Evolutionary conservation across 2,329 filamentous ascomycete genomes (phyloP), one percentile per base, ranked within the genome.

Genomic region (Hirsutella rhossiliensis): DNA sequence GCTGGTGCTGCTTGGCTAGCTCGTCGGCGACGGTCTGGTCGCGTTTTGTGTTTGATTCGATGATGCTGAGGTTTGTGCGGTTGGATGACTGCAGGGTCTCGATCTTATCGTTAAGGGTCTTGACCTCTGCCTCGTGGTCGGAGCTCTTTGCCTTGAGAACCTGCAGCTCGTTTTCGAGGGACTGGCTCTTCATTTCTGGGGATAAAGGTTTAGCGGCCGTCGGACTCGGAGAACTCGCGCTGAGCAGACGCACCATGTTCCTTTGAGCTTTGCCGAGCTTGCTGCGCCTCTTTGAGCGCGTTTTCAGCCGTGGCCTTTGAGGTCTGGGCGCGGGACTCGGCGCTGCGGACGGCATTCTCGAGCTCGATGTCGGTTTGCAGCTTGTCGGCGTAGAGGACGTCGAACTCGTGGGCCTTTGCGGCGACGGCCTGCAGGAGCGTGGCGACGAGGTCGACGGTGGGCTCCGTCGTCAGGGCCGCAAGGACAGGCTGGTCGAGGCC

Each of bases 301-400:
- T 90, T 90, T 49, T 94, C 87, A 38, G 87, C 76, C 1, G 84
- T 85, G 6, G 76, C 73, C 65, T 92, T 94, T 60, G 92, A 79
- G 9, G 81, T 78, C 58, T 90, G 87, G 51, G 82, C 81, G 63
- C 88, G 85, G 20, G 83, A 80, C 59, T 97, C 90, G 47, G 84
- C 82, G 51, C 78, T 84, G 54, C 88, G 82, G 40, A 95, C 82
- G 17, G 83, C 84, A 62, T 87, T 92, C 62, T 98, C 92, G 8
- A 97, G 76, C 68, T 97, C 89, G 38, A 98, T 92, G 56, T 95
- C 87, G 39, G 86, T 71, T 52, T 87, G 82, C 38, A 96, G 74
- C 66, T 96, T 97, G 51, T 94, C 86, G 11, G 90, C 82, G 54
- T 83, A 87, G 36, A 95, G 67, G 34, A 80, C 76, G 59, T 95